Percentiles rank a stretch among this genome's conserved stretches.
Conservation (phyloP, 2,329 filamentous ascomycete species). For the Colletotrichum cordylinicola region DNA sequence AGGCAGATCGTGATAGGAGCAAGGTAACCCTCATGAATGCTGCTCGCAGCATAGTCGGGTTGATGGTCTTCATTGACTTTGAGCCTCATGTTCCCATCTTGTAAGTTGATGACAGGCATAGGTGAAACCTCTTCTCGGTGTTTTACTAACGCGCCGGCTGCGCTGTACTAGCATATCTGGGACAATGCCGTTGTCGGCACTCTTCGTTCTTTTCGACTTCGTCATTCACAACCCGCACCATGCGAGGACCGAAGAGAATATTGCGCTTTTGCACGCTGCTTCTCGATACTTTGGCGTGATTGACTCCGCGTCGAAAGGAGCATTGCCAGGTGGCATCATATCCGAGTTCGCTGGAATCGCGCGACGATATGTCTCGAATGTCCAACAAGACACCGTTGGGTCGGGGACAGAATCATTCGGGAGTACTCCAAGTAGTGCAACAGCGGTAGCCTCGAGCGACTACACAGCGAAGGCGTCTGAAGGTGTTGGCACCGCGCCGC, state of each 20-base stretch:
- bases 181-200: not conserved
- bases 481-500: not conserved
- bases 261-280: not conserved
- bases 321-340: not conserved
- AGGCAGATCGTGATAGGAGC: too few species aligned
- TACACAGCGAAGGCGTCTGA: not conserved
- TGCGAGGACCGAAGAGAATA: not conserved
- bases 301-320: not conserved
- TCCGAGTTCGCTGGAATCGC: not conserved
- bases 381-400: not conserved
- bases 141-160: fast-evolving
- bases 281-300: not conserved
- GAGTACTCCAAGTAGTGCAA: not conserved
- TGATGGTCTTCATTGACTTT: too few species aligned
- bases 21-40: too few species aligned
- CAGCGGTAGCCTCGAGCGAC: not conserved
- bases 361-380: not conserved
- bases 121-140: not conserved
- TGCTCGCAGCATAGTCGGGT: too few species aligned
- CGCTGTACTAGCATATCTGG: not conserved
- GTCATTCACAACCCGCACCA: not conserved
- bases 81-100: not conserved
- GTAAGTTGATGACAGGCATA: not conserved
- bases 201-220: not conserved
- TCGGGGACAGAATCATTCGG: not conserved